Conservation (phyloP, 2,329 filamentous ascomycete genomes). For the Colletotrichum tofieldiae region DNA sequence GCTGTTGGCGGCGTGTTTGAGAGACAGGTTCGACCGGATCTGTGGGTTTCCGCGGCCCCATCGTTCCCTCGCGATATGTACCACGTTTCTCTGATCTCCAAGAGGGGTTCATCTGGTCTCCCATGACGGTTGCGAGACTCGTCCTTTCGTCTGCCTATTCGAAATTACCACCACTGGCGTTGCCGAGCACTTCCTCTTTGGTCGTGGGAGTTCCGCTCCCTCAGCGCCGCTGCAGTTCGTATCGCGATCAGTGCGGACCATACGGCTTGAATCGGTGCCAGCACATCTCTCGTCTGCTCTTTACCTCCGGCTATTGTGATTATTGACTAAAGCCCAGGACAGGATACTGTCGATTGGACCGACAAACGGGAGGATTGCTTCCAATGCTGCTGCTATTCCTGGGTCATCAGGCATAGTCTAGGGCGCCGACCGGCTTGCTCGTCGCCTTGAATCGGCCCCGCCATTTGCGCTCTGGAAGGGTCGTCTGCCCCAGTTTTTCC, state of each 20-base stretch:
- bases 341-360: not conserved
- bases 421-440: not conserved
- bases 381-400: not conserved
- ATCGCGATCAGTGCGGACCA: not conserved
- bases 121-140: constrained; percentile 4
- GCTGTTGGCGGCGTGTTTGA: constrained; percentile 5
- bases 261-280: not conserved
- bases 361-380: not conserved
- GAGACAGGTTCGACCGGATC: not conserved
- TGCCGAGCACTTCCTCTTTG: not conserved
- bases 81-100: not conserved
- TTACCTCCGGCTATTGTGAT: not conserved
- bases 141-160: not conserved
- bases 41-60: not conserved
- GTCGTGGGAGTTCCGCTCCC: not conserved
- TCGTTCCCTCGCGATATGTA: not conserved
- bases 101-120: constrained; percentile 24
- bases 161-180: not conserved
- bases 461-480: not conserved
- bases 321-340: not conserved
- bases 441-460: not conserved
- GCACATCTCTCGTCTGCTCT: not conserved
- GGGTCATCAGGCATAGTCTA: not conserved
- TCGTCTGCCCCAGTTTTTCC: not conserved
- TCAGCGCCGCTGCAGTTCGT: not conserved